phyloP scores from a whole-genome alignment of 139 green algal species.

The Tetratostichococcus sp. region DNA sequence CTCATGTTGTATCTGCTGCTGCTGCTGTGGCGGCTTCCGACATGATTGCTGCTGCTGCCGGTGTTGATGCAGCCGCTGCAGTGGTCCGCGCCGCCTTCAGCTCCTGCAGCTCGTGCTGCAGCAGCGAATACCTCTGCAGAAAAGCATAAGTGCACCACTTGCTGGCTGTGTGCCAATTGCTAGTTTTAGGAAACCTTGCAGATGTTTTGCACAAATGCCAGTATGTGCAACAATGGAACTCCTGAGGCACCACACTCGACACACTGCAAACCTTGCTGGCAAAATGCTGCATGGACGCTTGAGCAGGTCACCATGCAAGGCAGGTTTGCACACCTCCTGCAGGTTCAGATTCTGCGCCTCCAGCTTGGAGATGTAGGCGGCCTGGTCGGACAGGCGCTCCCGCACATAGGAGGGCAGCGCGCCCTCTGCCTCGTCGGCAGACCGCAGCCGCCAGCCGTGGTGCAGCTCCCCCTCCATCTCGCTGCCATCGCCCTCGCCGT shows the following conservation, averaged over 20 bases:
- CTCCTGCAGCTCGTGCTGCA: background rate
- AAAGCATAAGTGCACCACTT: too few species aligned
- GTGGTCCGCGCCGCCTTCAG: background rate
- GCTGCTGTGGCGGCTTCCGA: too few species aligned
- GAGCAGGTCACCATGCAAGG: too few species aligned
- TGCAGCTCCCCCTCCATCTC: background rate
- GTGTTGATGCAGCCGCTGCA: background rate
- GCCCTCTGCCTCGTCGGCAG: background rate
- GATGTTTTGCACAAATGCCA: too few species aligned
- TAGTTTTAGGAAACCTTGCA: too few species aligned
- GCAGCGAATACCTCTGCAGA: background rate
- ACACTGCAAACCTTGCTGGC: background rate
- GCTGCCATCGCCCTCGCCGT: background rate
- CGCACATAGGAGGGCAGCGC: background rate
- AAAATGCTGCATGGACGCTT: background rate
- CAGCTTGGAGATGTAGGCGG: background rate
- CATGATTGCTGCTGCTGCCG: too few species aligned
- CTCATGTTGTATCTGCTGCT: background rate
- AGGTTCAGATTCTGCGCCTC: background rate
- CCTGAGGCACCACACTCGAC: too few species aligned
- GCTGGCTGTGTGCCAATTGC: too few species aligned
- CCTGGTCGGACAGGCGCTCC: background rate
- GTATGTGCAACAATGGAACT: too few species aligned
- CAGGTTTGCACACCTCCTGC: background rate
- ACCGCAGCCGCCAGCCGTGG: background rate